Base-by-base conservation (phyloP, 179 eudicot species). In the Spinacia oleracea region DNA sequence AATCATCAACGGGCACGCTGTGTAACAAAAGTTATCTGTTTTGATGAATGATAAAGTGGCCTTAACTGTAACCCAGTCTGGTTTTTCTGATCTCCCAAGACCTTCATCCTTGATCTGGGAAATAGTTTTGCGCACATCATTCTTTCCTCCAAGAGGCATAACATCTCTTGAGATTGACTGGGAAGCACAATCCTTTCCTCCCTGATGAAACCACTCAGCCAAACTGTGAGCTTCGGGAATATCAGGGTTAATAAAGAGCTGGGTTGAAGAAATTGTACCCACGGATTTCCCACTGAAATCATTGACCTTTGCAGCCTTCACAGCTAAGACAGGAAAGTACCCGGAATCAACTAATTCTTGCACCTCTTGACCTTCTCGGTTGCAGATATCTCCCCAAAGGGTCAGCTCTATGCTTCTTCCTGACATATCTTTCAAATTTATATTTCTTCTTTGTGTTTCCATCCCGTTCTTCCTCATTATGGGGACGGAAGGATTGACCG, bases 321-420 rank as follows among this genome's bases (percentile, higher is more conserved):
- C 93, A 70, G 97, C 99, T 74, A 96, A 74, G 75, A 90, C 88
- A 74, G 99, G 99, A 80, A 82, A 90, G 80, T 66, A 23, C 20
- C 98, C 99, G 72, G 87, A 81, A 31, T 92, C 94, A 20, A 86
- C 78, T 81, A 92, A 78, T 76, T 91, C 98, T 82, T 93, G 97
- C 76, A 96, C 88, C 69, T 83, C 80, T 64, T 91, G 99, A 60
- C 99, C 99, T 89, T 93, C 99, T 79, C 88, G 84, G 77, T 93
- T 92, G 89, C 99, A 96, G 73, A 93, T 89, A 74, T 92, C 99
- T 70, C 99, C 99, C 99, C 99, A 96, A 21, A 96, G 84, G 14
- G 99, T 96, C 73, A 96, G 75, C 80, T 96, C 99, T 21, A 93
- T 90, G 79, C 91, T 96, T 76, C 84, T 80, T 23, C 85, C 89